A percentile compares a stretch with the other conserved stretches of the same genome.
These are phyloP conservation scores for Diaporthe citrichinensis DNA, from an alignment of 2,329 filamentous ascomycete species.

Conservation along the genomic window DNA sequence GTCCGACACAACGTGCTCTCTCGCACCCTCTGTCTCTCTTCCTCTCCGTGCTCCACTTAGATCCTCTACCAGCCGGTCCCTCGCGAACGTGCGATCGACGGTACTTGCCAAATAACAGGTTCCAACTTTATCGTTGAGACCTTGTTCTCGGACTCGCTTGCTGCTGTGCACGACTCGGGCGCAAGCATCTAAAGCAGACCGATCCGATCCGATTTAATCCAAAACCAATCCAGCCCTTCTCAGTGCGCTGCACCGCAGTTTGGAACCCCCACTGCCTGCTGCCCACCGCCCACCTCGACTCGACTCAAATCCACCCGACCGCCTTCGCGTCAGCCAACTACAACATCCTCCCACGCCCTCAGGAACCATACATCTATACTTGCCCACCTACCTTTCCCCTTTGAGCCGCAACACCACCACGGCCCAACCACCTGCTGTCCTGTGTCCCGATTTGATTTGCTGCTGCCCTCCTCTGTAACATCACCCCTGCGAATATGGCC, in stretches of 20 bases:
- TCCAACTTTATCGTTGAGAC: slow-evolving; percentile 19
- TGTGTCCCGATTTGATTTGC: slow-evolving; percentile 25
- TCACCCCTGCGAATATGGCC: slow-evolving; percentile 53
- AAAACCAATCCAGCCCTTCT: slow-evolving; percentile 14
- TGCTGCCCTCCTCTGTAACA: slow-evolving; percentile 20
- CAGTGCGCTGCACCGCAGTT: neutral
- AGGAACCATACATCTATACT: slow-evolving; percentile 3
- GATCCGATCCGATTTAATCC: slow-evolving; percentile 29
- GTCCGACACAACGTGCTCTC: slow-evolving; percentile 38
- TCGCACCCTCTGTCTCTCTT: neutral
- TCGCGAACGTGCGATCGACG: slow-evolving; percentile 21
- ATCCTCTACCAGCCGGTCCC: neutral
- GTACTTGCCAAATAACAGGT: slow-evolving; percentile 11
- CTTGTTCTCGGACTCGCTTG: slow-evolving; percentile 32
- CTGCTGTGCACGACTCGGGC: slow-evolving; percentile 4
- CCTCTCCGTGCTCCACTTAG: neutral
- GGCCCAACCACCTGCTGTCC: slow-evolving; percentile 10
- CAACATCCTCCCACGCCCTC: slow-evolving; percentile 15
- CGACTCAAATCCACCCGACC: slow-evolving; percentile 7
- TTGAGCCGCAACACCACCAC: slow-evolving; percentile 29
- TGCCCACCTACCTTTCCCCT: slow-evolving; percentile 28
- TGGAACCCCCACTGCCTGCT: slow-evolving; percentile 25
- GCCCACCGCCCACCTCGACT: slow-evolving; percentile 1
- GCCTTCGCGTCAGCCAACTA: slow-evolving; percentile 12
- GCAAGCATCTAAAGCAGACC: neutral